Evolutionary conservation across 768 basidiomycete genomes (phyloP).

Genomic region (Hericium coralloides): DNA sequence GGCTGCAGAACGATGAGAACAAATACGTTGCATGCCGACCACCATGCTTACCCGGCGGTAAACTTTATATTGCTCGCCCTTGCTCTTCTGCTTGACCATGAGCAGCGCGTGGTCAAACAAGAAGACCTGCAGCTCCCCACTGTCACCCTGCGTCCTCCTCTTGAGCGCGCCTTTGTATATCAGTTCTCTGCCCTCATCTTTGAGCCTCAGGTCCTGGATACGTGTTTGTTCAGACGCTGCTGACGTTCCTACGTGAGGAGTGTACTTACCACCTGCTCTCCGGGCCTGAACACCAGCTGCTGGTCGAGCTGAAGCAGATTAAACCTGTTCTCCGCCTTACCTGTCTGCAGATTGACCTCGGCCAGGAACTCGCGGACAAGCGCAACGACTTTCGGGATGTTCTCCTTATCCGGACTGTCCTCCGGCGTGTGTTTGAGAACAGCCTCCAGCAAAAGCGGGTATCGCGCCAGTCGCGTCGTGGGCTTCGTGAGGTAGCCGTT

Average conservation of each 20-base stretch:
- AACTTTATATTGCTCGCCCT: constrained; percentile 87
- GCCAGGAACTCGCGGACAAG: constrained; percentile 75
- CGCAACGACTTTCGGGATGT: constrained; percentile 66
- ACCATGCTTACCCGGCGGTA: constrained; percentile 70
- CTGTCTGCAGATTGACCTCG: constrained; percentile 88
- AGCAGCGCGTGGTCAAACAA: constrained; percentile 94
- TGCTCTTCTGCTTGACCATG: constrained; percentile 90
- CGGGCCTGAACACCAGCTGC: constrained; percentile 82
- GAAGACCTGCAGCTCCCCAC: constrained; percentile 88
- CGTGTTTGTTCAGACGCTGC: neutral
- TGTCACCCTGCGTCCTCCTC: constrained; percentile 67
- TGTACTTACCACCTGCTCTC: constrained; percentile 75
- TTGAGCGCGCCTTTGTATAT: constrained; percentile 87
- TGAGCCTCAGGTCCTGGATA: constrained; percentile 69
- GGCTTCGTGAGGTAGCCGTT: constrained; percentile 98
- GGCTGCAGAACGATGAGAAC: constrained; percentile 43
- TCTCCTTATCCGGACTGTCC: constrained; percentile 77
- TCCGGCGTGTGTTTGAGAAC: constrained; percentile 89
- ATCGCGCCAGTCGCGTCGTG: constrained; percentile 93
- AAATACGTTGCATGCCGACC: neutral
- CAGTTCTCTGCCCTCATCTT: constrained; percentile 84
- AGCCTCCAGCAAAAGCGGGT: constrained; percentile 87
- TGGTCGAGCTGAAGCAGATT: constrained; percentile 90
- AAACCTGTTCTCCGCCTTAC: constrained; percentile 93
- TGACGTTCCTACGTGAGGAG: neutral